Evolutionary conservation across 257 asterid genomes (phyloP), one percentile per base, ranked within the genome.

Genomic region (Orobanche coerulescens): DNA sequence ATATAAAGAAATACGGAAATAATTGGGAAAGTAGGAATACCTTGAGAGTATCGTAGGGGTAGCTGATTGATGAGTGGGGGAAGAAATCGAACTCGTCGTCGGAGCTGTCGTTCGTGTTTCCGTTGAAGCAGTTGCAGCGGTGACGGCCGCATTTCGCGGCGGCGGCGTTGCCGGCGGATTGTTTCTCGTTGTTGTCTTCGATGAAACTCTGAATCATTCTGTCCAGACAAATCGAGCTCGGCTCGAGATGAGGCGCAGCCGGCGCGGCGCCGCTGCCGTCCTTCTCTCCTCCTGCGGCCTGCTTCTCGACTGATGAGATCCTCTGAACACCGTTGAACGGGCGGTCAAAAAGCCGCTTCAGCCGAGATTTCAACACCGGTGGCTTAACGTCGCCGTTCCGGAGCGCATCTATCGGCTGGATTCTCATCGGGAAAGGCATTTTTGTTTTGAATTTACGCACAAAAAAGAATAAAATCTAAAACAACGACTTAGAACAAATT

Each of bases 301-400:
- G 74, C 64, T 79, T 84, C n/a, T 79, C 88, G 20, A 81, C 67
- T 6, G 76, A 73, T 4, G 97, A 84, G 68, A 64, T 78, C 65
- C 78, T 79, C 66, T 82, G 60, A 10, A 84, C 91, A 24, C 86
- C 75, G 68, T 76, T 82, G 70, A 87, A 83, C 36, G 94, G 97
- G 4, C 95, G 85, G 79, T 90, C 97, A 49, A 90, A 90, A 15
- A 90, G 88, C 52, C 94, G 82, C 73, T 81, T 90, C 66, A 90
- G 75, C 67, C 97, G 73, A n/a, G 96, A 90, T 67, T 84, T 87
- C 67, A 76, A 25, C 69, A 80, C 82, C 36, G 87, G 84, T 75
- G 78, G 74, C 82, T 84, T 66, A 13, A 71, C 74, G 11, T 25
- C 67, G 56, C 78, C 90, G 43, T 60, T 65, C 8, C 65, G 79